A percentile compares a stretch with the other conserved stretches of the same genome.
These are phyloP conservation scores for Penicillium sp. DNA, from an alignment of 2,329 filamentous ascomycete species.

Conservation along the genomic window DNA sequence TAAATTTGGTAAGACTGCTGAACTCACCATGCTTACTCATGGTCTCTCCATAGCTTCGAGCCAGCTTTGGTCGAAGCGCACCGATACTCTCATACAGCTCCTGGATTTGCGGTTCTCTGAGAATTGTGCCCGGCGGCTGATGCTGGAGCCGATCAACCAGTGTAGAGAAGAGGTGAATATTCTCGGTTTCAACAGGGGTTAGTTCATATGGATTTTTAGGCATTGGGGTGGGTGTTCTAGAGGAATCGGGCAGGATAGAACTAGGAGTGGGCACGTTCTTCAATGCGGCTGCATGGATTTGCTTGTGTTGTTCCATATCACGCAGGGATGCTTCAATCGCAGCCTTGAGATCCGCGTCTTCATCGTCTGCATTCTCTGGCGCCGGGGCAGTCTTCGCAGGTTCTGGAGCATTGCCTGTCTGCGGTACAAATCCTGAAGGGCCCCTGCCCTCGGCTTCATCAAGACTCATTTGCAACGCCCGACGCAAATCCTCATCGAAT, in stretches of 20 bases:
- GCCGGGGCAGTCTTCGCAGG: constrained; percentile 45
- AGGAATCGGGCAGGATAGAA: constrained; percentile 47
- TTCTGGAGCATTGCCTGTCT: constrained; percentile 47
- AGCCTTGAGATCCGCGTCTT: constrained; percentile 88
- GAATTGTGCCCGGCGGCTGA: constrained; percentile 89
- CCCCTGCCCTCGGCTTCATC: constrained; percentile 81
- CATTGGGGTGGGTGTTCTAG: constrained; percentile 50
- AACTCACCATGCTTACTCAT: constrained; percentile 96
- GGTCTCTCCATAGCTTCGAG: constrained; percentile 92
- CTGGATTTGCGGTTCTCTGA: constrained; percentile 96
- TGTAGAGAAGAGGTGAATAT: constrained; percentile 93
- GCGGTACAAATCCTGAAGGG: constrained; percentile 68
- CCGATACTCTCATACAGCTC: constrained; percentile 97
- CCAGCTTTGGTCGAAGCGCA: constrained; percentile 86
- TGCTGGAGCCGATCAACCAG: constrained; percentile 92
- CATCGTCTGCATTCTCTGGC: constrained; percentile 59
- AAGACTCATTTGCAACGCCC: constrained; percentile 91
- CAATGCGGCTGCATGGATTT: constrained; percentile 76
- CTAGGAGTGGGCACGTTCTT: constrained; percentile 70
- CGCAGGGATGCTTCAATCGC: constrained; percentile 92
- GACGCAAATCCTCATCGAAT: constrained; percentile 93
- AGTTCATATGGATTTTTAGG: constrained; percentile 94
- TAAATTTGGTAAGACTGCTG: neutral
- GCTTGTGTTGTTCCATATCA: constrained; percentile 98
- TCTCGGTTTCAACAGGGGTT: constrained; percentile 89